These are phyloP conservation scores for Wickerhamomyces silvicola DNA, from an alignment of 805 yeast genomes.

Conservation along the genomic window DNA sequence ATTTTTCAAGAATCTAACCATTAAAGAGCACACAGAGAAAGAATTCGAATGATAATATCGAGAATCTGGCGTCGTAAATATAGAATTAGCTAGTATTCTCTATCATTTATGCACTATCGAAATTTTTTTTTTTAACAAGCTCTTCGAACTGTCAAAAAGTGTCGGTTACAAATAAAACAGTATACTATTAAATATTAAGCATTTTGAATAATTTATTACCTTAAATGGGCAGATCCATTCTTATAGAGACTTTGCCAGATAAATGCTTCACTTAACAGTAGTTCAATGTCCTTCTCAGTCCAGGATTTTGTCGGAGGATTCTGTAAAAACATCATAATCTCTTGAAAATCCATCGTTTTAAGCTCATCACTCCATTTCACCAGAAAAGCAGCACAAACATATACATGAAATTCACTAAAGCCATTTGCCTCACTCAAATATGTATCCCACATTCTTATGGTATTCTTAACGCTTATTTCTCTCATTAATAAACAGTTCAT, in stretches of 20 bases:
- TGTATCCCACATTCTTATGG: constrained; percentile 97
- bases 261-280: constrained; percentile 89
- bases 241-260: constrained; percentile 94
- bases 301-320: constrained; percentile 82
- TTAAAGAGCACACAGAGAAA: too few relatives aligned
- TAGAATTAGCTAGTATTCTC: too few relatives aligned
- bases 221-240: constrained; percentile 83
- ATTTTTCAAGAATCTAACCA: too few relatives aligned
- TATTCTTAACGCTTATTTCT: constrained; percentile 70
- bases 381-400: constrained; percentile 95
- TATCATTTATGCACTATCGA: too few relatives aligned
- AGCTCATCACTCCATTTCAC: constrained; percentile 79
- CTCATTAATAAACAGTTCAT: constrained; percentile 97
- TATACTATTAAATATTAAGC: background rate
- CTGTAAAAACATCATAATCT: constrained; percentile 84
- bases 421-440: constrained; percentile 73
- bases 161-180: too few relatives aligned
- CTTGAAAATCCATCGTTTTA: constrained; percentile 88
- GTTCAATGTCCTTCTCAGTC: constrained; percentile 85
- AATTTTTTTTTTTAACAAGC: too few relatives aligned
- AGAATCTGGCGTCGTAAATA: too few relatives aligned
- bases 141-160: too few relatives aligned
- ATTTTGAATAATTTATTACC: constrained; percentile 15
- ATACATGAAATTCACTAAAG: constrained; percentile 88
- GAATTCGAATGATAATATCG: too few relatives aligned